Conservation (phyloP, 306 rosid species). For the Malus asiatica region DNA sequence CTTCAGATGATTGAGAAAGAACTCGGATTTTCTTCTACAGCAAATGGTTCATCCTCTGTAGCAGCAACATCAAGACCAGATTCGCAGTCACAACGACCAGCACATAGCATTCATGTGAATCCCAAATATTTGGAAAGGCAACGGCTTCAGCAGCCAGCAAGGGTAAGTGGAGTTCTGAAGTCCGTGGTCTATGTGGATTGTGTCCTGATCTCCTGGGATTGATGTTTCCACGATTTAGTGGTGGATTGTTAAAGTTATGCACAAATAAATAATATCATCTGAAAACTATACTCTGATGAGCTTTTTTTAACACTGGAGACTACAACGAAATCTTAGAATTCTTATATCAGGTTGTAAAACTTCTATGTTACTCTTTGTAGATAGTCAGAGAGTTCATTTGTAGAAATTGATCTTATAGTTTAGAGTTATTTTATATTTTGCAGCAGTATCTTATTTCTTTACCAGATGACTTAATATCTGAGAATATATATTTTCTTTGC, state of each 20-base stretch:
- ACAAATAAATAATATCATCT: not conserved
- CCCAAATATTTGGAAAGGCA: slow-evolving; percentile 92
- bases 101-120: slow-evolving; percentile 86
- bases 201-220: not conserved
- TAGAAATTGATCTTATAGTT: not conserved
- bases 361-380: not conserved
- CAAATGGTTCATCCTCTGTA: slow-evolving; percentile 50
- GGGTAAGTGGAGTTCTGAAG: slow-evolving; percentile 46
- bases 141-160: slow-evolving; percentile 69
- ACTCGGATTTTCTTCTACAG: slow-evolving; percentile 52
- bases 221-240: not conserved
- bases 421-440: not conserved
- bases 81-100: slow-evolving; percentile 63
- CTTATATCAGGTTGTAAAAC: not conserved
- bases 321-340: no score
- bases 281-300: not conserved
- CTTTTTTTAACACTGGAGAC: not conserved
- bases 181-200: not conserved
- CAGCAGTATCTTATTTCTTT: not conserved
- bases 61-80: slow-evolving; percentile 51
- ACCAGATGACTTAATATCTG: not conserved
- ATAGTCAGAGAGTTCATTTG: not conserved
- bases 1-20: slow-evolving; percentile 77
- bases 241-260: not conserved
- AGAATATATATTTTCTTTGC: not conserved